Conservation (phyloP, 2,329 filamentous ascomycete species). For the Microsporum ferrugineum region DNA sequence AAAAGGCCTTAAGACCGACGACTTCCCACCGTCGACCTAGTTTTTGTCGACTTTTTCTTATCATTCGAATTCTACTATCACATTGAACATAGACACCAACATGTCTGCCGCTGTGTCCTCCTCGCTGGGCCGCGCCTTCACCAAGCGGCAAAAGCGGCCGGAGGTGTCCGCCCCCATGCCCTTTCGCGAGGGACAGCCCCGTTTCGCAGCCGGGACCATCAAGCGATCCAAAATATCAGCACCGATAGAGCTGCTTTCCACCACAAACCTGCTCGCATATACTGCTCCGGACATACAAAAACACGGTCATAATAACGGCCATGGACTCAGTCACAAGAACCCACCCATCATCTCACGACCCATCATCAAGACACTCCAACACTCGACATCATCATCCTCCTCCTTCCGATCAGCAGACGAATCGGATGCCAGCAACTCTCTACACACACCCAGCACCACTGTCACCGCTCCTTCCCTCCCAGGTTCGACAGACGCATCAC, state of each 20-base stretch:
- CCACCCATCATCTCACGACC: constrained; percentile 17
- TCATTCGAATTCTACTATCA: neutral
- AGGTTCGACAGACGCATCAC: constrained; percentile 32
- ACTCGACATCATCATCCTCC: constrained; percentile 44
- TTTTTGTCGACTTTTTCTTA: neutral
- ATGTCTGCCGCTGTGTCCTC: constrained; percentile 26
- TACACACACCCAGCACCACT: constrained; percentile 42
- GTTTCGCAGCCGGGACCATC: constrained; percentile 36
- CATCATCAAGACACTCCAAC: constrained; percentile 33
- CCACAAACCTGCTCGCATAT: constrained; percentile 93
- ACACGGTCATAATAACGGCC: neutral
- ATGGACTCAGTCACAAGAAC: constrained; percentile 14
- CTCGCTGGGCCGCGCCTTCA: constrained; percentile 36
- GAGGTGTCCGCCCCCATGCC: constrained; percentile 36
- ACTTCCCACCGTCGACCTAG: neutral
- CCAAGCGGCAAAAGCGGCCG: constrained; percentile 38
- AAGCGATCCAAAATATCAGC: constrained; percentile 57
- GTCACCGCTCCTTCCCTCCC: constrained; percentile 35
- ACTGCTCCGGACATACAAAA: constrained; percentile 70
- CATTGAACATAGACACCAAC: constrained; percentile 2
- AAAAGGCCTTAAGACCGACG: neutral
- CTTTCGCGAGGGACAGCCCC: constrained; percentile 34
- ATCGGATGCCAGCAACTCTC: constrained; percentile 25
- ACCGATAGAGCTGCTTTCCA: constrained; percentile 77
- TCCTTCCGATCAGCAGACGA: constrained; percentile 55